Base-by-base conservation (phyloP, 352 stramenopile species). In the Globisporangium iwayamae region DNA sequence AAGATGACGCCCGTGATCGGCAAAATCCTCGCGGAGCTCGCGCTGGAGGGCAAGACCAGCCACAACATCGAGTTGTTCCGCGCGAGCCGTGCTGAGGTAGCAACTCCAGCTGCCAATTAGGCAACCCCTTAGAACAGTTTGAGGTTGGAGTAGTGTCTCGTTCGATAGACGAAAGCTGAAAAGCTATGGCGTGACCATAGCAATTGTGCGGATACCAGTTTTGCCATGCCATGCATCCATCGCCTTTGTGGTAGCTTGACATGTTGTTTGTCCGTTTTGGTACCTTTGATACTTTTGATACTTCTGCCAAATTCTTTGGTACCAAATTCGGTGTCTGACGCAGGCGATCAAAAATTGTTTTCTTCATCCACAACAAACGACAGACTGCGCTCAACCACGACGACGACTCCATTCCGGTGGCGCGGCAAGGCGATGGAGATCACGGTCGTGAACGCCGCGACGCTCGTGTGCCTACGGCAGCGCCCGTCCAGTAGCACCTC, bases 1-100 rank as follows among this genome's bases (percentile, higher is more conserved):
- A 96, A 96, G 62, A 92, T 94, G 83, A 88, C 80, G 45, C 84
- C 84, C 2, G 85, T 91, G 55, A 85, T 96, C 47, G 87, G 87
- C 41, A 73, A 91, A 69, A 91, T 92, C 57, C 71, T 94, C 54
- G 70, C 68, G 5, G 85, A 96, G 50, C 70, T 94, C 30, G 84
- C 81, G 55, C 52, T 91, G 41, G 62, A 75, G 30, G 69, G 78
- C 5, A 66, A 79, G 65, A 85, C 76, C 32, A 48, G 63, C 48
- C 63, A 83, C 54, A 56, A 70, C 30, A 76, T 81, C 20, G 81
- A 87, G 9, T 63, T 80, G 32, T 80, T 89, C 34, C 70, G 66
- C 32, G 52, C 73, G 28, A 50, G 45, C 11, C 62, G 75, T 18
- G 20, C 30, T 1, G 30, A 57, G 18, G 52, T 45, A n/a, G 9